A percentile compares a stretch with the other conserved stretches of the same genome.
These are phyloP conservation scores for Karstenula rhodostoma DNA, from an alignment of 2,329 filamentous ascomycete genomes.

Conservation along the genomic window DNA sequence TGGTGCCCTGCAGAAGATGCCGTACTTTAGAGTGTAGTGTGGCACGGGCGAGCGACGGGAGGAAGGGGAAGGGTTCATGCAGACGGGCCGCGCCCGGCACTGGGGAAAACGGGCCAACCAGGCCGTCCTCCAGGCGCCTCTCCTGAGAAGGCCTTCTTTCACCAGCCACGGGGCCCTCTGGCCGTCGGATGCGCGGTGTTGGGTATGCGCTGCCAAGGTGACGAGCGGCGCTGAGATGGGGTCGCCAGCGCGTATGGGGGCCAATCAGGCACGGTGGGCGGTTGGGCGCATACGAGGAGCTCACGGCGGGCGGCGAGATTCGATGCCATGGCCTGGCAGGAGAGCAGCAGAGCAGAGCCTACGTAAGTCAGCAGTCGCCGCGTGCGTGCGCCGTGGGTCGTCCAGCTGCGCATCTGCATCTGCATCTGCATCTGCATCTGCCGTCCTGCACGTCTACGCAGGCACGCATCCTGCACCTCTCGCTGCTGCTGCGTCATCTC, in stretches of 20 bases:
- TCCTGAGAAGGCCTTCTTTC: neutral
- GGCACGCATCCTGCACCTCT: constrained; percentile 14
- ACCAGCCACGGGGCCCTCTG: neutral
- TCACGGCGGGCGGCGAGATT: constrained; percentile 27
- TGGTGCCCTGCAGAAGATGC: neutral
- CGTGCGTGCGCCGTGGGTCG: constrained; percentile 21
- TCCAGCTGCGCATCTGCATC: constrained; percentile 20
- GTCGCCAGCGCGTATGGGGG: constrained; percentile 42
- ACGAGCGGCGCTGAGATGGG: constrained; percentile 35
- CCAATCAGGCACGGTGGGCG: constrained; percentile 33
- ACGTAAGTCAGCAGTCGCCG: constrained; percentile 37
- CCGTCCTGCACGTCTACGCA: constrained; percentile 18
- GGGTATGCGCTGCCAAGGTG: constrained; percentile 45
- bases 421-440: too few species aligned
- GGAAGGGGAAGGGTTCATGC: neutral
- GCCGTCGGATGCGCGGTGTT: constrained; percentile 14
- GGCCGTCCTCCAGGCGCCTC: neutral
- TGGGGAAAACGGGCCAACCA: neutral
- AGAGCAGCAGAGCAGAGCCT: constrained; percentile 20
- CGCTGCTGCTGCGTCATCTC: constrained; percentile 22
- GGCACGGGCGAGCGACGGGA: neutral
- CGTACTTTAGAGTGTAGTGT: neutral
- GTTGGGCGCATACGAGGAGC: constrained; percentile 24
- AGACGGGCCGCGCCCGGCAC: neutral
- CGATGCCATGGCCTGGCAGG: constrained; percentile 22